These are phyloP conservation scores for Castanea mollissima DNA, from an alignment of 306 rosid genomes.

Conservation along the genomic window DNA sequence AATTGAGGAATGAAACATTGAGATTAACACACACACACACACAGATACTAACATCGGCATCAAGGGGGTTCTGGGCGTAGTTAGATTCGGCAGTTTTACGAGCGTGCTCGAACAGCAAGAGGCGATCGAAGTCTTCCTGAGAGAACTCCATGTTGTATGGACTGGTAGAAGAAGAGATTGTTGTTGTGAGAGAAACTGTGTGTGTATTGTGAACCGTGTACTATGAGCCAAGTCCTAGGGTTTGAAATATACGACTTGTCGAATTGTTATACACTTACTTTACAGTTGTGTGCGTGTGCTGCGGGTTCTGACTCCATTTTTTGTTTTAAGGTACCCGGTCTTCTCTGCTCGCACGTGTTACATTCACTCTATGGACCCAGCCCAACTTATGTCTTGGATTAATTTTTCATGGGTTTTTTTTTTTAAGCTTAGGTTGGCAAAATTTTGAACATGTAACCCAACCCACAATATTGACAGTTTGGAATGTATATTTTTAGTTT, in stretches of 20 bases:
- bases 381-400: too few relatives aligned
- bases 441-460: too few relatives aligned
- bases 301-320: too few relatives aligned
- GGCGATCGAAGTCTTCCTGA: slow-evolving; percentile 57
- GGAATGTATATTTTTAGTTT: too few relatives aligned
- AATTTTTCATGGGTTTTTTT: too few relatives aligned
- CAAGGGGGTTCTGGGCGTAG: slow-evolving; percentile 56
- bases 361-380: too few relatives aligned
- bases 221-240: neutral
- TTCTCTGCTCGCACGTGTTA: too few relatives aligned
- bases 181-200: neutral
- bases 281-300: too few relatives aligned
- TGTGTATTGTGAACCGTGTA: neutral
- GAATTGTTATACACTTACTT: too few relatives aligned
- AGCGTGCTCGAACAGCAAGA: slow-evolving; percentile 48
- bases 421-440: too few relatives aligned
- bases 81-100: slow-evolving; percentile 59
- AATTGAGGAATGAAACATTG: neutral
- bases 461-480: too few relatives aligned
- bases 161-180: neutral
- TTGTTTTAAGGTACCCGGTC: too few relatives aligned
- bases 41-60: slow-evolving; percentile 57
- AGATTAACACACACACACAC: neutral
- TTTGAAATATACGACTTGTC: neutral
- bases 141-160: slow-evolving; percentile 53